Conservation (phyloP, 75 land plant species). For the Sequoiadendron giganteum region DNA sequence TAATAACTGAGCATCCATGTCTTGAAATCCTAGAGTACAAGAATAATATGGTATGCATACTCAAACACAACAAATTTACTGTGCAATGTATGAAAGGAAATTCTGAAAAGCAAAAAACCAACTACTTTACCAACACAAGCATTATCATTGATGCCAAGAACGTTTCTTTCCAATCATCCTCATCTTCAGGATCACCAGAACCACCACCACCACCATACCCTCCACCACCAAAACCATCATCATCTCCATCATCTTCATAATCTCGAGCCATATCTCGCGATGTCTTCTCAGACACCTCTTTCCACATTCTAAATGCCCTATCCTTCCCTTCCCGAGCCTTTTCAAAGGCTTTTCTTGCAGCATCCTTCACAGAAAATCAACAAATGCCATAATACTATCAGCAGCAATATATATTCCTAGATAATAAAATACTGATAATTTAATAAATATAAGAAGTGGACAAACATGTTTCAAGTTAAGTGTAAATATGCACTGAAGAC, state of each 20-base stretch:
- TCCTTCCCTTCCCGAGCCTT: not conserved
- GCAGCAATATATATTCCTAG: not conserved
- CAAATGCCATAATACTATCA: not conserved
- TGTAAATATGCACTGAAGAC: not conserved
- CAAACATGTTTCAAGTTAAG: not conserved
- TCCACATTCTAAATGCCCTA: not conserved
- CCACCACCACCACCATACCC: not conserved
- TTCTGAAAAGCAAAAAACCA: not conserved
- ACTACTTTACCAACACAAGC: not conserved
- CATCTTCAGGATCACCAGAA: not conserved
- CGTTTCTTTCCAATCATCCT: not conserved
- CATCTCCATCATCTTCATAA: not conserved
- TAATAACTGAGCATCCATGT: not conserved
- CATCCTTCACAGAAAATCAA: conserved; percentile 6
- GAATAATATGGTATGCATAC: not conserved
- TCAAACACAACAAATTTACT: not conserved
- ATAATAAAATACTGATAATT: not conserved
- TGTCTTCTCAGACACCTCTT: not conserved
- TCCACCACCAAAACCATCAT: not conserved
- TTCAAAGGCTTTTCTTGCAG: conserved; percentile 7
- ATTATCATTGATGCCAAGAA: not conserved
- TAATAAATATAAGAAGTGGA: not conserved
- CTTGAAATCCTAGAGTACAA: not conserved
- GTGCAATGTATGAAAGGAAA: not conserved
- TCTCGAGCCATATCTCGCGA: not conserved